A percentile compares a stretch with the other conserved stretches of the same genome.
Evolutionary conservation across 148 eudicot species (phyloP).

Genomic region (Nepenthes gracilis): DNA sequence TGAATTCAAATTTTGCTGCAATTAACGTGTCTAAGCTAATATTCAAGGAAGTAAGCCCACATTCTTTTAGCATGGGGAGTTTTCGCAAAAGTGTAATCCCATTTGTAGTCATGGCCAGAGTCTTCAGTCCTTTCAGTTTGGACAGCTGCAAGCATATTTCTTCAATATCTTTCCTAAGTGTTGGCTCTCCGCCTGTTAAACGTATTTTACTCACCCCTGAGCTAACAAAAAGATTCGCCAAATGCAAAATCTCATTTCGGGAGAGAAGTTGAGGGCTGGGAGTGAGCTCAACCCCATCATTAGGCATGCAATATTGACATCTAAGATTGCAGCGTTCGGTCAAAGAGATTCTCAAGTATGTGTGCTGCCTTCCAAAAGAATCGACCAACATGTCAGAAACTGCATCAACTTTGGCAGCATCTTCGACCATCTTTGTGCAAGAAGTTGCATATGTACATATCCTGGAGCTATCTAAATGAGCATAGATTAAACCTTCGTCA

Average conservation of each 20-base stretch:
- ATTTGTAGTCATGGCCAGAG: constrained; percentile 83
- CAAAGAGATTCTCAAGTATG: constrained; percentile 81
- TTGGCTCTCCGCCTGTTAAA: constrained; percentile 95
- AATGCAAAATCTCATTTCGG: constrained; percentile 50
- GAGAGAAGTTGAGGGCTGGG: constrained; percentile 56
- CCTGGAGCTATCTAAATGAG: constrained; percentile 14
- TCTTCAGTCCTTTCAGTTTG: constrained; percentile 60
- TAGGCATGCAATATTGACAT: constrained; percentile 97
- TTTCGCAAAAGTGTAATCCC: constrained; percentile 71
- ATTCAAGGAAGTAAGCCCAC: constrained; percentile 65
- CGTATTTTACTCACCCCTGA: constrained; percentile 89
- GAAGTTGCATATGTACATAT: constrained; percentile 31
- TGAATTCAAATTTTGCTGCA: constrained; percentile 76
- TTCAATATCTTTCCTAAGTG: constrained; percentile 79
- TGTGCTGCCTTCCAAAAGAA: constrained; percentile 88
- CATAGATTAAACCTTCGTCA: constrained; percentile 8
- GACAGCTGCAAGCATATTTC: constrained; percentile 73
- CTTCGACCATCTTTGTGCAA: constrained; percentile 35
- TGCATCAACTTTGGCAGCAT: constrained; percentile 28
- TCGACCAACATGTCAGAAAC: constrained; percentile 74
- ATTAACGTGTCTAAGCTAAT: constrained; percentile 87
- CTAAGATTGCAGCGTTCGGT: constrained; percentile 95
- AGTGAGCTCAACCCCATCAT: constrained; percentile 90
- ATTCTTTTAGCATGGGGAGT: constrained; percentile 77
- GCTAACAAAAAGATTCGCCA: constrained; percentile 72